These are phyloP conservation scores for Teunomyces gatunensis DNA, from an alignment of 805 yeast species.

Conservation along the genomic window DNA sequence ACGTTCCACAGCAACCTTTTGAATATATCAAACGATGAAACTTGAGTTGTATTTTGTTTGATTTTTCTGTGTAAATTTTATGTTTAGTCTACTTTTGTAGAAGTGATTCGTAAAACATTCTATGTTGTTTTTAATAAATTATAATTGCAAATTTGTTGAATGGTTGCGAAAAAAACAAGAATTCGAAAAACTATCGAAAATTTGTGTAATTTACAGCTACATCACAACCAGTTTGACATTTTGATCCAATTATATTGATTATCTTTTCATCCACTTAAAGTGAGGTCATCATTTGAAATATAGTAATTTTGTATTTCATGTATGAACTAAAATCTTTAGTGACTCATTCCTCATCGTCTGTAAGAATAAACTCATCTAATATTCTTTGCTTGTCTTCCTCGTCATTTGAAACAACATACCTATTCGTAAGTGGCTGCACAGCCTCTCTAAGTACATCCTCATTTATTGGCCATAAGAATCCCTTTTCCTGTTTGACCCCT, in stretches of 20 bases:
- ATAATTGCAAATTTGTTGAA: background rate
- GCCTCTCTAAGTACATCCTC: constrained; percentile 4
- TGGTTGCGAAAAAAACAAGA: background rate
- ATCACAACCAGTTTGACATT: too few species aligned
- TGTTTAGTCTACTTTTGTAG: too few species aligned
- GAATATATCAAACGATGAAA: too few species aligned
- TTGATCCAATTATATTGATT: background rate
- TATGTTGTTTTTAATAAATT: background rate
- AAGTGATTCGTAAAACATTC: too few species aligned
- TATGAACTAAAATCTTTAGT: too few species aligned
- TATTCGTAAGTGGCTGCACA: background rate
- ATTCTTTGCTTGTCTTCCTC: constrained; percentile 32
- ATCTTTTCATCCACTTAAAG: background rate
- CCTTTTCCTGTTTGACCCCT: constrained; percentile 25
- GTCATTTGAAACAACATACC: constrained; percentile 7
- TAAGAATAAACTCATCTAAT: constrained; percentile 48
- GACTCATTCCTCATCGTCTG: constrained; percentile 19
- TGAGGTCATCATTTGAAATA: background rate
- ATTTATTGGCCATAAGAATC: constrained; percentile 37
- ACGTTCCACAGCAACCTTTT: background rate
- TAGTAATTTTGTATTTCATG: background rate
- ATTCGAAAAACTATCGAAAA: background rate
- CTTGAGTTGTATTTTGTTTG: too few species aligned
- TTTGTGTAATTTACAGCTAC: too few species aligned
- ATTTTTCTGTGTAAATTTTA: too few species aligned